These are phyloP conservation scores for Nemania sp. DNA, from an alignment of 2,329 filamentous ascomycete species.

Conservation along the genomic window DNA sequence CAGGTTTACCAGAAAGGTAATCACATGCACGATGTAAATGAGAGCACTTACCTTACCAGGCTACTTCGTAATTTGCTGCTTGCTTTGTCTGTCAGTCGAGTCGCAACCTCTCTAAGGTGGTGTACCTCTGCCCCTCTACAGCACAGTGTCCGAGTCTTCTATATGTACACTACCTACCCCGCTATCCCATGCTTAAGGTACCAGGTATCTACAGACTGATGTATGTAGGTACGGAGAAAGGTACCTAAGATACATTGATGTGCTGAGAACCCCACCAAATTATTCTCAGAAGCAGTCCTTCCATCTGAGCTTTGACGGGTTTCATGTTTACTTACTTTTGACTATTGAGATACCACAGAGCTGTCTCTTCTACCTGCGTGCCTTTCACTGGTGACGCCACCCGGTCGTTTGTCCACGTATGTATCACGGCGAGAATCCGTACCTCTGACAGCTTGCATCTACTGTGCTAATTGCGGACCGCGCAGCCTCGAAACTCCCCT, in stretches of 20 bases:
- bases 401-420: not conserved
- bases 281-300: slow-evolving; percentile 6
- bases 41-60: no score
- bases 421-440: not conserved
- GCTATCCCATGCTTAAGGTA: not conserved
- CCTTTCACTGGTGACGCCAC: not conserved
- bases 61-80: no score
- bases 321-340: not conserved
- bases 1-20: no score
- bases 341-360: slow-evolving; percentile 3
- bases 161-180: not conserved
- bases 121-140: slow-evolving; percentile 15
- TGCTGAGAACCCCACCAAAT: slow-evolving; percentile 20
- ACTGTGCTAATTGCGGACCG: slow-evolving; percentile 1
- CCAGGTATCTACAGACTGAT: not conserved
- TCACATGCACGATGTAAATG: no score
- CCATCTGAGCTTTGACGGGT: slow-evolving; percentile 2
- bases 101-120: slow-evolving; percentile 9
- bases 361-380: slow-evolving; percentile 4
- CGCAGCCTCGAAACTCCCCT: slow-evolving; percentile 1
- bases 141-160: no score
- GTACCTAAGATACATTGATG: no score
- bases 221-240: no score
- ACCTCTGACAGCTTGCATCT: no score
- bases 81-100: no score